Evolutionary conservation across 208 protist species (phyloP).

Genomic region (Wallacemonas sp.): DNA sequence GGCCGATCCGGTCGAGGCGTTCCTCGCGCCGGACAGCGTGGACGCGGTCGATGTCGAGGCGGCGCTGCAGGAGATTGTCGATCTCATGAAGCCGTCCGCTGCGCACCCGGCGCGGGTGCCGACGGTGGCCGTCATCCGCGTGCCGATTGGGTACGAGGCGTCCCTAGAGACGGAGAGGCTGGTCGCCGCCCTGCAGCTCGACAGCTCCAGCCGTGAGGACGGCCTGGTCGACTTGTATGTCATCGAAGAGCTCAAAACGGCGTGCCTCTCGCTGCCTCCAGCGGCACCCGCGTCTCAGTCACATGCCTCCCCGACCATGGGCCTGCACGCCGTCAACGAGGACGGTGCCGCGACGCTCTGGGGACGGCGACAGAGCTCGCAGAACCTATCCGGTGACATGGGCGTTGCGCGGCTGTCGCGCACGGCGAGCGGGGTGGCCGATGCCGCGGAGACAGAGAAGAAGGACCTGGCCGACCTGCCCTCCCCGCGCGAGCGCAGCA

Average conservation of each 20-base stretch:
- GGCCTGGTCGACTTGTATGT: conserved; percentile 58
- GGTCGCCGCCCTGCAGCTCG: conserved; percentile 40
- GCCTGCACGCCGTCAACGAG: background rate
- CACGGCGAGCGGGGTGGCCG: no score
- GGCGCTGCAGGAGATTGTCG: background rate
- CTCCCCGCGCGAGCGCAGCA: background rate
- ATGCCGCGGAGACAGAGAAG: no score
- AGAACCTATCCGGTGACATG: background rate
- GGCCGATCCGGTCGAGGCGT: background rate
- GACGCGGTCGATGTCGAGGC: conserved; percentile 7
- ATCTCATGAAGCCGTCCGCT: background rate
- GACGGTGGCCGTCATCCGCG: conserved; percentile 27
- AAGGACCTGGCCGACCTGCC: background rate
- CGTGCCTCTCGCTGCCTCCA: conserved; percentile 25
- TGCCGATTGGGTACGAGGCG: conserved; percentile 39
- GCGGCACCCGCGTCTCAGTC: background rate
- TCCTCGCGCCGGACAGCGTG: conserved; percentile 3
- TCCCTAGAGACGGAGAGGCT: conserved; percentile 34
- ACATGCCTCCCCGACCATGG: conserved; percentile 3
- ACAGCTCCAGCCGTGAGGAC: conserved; percentile 48
- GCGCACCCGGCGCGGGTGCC: conserved; percentile 37
- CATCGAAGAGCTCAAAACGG: conserved; percentile 47
- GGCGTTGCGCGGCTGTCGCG: no score
- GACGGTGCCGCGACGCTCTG: background rate
- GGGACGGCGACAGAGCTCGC: background rate